A percentile compares a stretch with the other conserved stretches of the same genome.
These are phyloP conservation scores for Cochlearia excelsa DNA, from an alignment of 345 rosid species.

Conservation along the genomic window DNA sequence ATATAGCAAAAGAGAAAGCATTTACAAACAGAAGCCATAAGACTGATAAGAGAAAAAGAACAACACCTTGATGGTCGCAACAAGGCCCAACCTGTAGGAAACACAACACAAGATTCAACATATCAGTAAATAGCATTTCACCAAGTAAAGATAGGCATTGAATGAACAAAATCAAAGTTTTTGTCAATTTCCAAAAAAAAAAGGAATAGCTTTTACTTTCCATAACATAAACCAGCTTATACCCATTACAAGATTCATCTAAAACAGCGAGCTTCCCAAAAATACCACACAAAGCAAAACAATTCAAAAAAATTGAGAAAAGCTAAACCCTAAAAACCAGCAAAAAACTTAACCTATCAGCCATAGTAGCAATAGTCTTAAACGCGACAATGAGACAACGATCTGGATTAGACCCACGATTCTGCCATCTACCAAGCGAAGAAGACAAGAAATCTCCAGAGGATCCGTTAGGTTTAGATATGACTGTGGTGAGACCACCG, in stretches of 20 bases:
- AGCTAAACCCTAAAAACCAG: not conserved
- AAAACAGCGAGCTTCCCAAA: no score
- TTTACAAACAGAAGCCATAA: no score
- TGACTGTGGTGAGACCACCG: constrained; percentile 90
- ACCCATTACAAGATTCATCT: no score
- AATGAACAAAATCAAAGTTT: no score
- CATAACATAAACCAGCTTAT: no score
- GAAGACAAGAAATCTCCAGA: constrained; percentile 90
- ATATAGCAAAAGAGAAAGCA: no score
- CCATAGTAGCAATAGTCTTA: constrained; percentile 94
- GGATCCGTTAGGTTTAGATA: constrained; percentile 88
- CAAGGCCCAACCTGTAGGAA: constrained; percentile 85
- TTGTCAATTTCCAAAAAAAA: no score
- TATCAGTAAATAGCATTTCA: constrained; percentile 3
- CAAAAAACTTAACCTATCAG: constrained; percentile 64
- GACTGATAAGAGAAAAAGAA: no score
- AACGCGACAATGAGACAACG: constrained; percentile 89
- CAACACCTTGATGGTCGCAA: constrained; percentile 88
- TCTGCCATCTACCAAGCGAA: constrained; percentile 96
- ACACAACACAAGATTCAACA: not conserved
- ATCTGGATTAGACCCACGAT: constrained; percentile 90
- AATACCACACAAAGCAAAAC: no score
- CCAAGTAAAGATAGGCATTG: no score
- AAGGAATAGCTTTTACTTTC: no score
- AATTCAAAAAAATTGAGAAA: no score